These are phyloP conservation scores for Tripterygium wilfordii DNA, from an alignment of 177 flowering plant species.

Conservation along the genomic window DNA sequence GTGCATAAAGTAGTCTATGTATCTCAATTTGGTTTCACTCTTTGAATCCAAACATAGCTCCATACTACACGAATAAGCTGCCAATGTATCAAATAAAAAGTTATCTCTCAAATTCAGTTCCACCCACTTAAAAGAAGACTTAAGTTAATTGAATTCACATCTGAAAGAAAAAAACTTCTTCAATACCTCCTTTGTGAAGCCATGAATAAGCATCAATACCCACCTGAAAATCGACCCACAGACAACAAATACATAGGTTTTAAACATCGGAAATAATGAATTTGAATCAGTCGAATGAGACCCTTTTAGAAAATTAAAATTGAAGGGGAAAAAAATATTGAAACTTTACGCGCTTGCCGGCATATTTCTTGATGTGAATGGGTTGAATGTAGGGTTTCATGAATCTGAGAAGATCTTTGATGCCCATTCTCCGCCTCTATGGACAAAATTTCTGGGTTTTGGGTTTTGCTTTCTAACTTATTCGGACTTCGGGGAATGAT, in stretches of 20 bases:
- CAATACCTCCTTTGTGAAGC: constrained; percentile 90
- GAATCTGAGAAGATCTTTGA: constrained; percentile 72
- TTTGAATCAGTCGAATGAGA: background rate
- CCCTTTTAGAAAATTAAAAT: background rate
- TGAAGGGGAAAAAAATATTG: background rate
- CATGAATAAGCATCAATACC: constrained; percentile 92
- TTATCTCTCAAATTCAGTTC: too few species aligned
- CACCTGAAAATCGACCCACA: constrained; percentile 35
- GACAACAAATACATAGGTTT: background rate
- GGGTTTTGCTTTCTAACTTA: background rate
- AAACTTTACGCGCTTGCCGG: constrained; percentile 59
- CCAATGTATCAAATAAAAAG: too few species aligned
- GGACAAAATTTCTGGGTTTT: background rate
- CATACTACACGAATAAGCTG: constrained; percentile 94
- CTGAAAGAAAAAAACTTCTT: constrained; percentile 1
- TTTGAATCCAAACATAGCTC: constrained; percentile 56
- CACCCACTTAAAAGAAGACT: too few species aligned
- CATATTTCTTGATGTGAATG: constrained; percentile 64
- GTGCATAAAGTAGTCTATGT: constrained; percentile 76
- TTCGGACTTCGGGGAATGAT: background rate
- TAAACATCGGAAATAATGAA: background rate
- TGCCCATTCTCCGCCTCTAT: constrained; percentile 46
- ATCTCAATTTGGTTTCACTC: constrained; percentile 43
- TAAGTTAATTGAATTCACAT: too few species aligned
- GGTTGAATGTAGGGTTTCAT: constrained; percentile 69